Evolutionary conservation across 2,329 filamentous ascomycete genomes (phyloP), one percentile per base, ranked within the genome.

Genomic region (Phialophora macrospora): DNA sequence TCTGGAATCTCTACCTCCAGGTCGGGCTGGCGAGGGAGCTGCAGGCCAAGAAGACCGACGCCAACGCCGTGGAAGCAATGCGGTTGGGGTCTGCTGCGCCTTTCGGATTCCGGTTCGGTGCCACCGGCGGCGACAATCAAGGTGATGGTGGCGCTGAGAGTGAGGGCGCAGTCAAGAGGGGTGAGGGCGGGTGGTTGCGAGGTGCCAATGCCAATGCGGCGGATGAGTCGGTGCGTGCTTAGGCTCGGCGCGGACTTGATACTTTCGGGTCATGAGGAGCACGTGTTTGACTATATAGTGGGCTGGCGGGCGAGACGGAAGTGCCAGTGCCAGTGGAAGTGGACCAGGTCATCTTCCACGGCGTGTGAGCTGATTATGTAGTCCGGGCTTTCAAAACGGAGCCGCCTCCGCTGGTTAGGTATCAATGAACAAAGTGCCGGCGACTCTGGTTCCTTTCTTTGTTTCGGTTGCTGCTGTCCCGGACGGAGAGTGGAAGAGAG

Each of bases 1-100:
- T 66, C 32, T 60, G 60, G 60, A 48, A 66, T 17, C 30, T 63
- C 9, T 66, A 66, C 34, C n/a, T 63, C 38, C 64, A 51, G 30
- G 24, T 41, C 52, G 64, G 60, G 32, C 56, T 55, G 60, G 51
- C 28, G 17, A 34, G 60, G 52, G 60, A 63, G 52, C 56, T 60
- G 14, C 49, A 55, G 6, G 64, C 55, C 17, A 60, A 32, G 24
- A 28, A 58, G 49, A 51, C 55, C 17, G 60, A 63, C 20, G 20
- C 41, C 22, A 34, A 51, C 60, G 38, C 38, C 38, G 17, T 44
- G 14, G 14, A 44, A 6, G 38, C 38, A 1, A 44, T 44, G 38
- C 14, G 38, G 6, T n/a, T n/a, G 38, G 17, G 38, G n/a, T n/a
- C 38, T n/a, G 5, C 38, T 44, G 38, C 17, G 38, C 17, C 38